Evolutionary conservation across 441 rosid species (phyloP), one percentile per base, ranked within the genome.

Genomic region (Cnidoscolus chayamansa): DNA sequence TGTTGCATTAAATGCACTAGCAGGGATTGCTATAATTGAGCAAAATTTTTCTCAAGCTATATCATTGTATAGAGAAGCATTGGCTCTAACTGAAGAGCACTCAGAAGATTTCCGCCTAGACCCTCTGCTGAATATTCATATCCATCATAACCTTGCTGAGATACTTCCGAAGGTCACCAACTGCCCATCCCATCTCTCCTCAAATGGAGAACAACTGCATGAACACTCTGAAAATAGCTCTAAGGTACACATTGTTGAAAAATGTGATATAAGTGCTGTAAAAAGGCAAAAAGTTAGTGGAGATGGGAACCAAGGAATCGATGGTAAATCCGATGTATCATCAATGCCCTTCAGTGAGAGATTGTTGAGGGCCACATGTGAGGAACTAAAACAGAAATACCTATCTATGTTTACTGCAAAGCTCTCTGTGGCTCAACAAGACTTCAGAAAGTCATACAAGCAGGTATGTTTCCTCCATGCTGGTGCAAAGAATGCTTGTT

Each of bases 1-100:
- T 77, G 84, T 92, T 83, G 94, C 99, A 70, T 87, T 95, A 83
- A 95, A 91, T 81, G 99, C 94, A 61, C 95, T 95, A 74, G 98
- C 99, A 70, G 99, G 90, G 68, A 84, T 95, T 79, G 89, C 94
- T 70, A 85, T 95, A 80, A 87, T 95, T 74, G 85, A 93, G 85
- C 80, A 87, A 72, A 86, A 85, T 13, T 77, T 84, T 78, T 79
- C 85, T 67, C 82, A 88, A 81, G 98, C 97, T 45, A 88, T 81
- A 71, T 79, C 83, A 19, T 74, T 95, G 67, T 95, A 95, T 81
- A 85, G 83, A 77, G 99, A 95, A 86, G 93, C 97, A 72, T 78
- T 95, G 77, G 81, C 77, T 74, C 75, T 90, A 74, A 82, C 90
- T 63, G 81, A 80, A 71, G 94, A 93, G 72, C 88, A 95, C 65